Conservation (phyloP, 2,329 filamentous ascomycete genomes). For the Pezicula carpinea region DNA sequence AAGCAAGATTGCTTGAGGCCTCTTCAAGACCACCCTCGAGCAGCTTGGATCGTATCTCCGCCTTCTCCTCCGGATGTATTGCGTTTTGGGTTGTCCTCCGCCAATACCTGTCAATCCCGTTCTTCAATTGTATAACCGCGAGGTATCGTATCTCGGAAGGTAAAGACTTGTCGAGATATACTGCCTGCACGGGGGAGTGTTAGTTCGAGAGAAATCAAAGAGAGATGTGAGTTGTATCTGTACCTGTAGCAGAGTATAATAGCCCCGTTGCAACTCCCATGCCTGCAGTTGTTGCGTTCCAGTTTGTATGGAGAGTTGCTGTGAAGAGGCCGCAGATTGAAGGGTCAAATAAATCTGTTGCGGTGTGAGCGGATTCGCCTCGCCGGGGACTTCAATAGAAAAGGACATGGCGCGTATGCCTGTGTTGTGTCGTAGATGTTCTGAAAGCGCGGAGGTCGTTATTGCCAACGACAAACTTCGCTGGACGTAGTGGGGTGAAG, state of each 20-base stretch:
- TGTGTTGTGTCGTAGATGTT: neutral
- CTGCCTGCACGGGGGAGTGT: constrained; percentile 48
- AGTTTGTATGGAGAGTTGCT: constrained; percentile 60
- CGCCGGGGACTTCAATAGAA: constrained; percentile 73
- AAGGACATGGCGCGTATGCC: constrained; percentile 52
- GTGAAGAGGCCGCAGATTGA: constrained; percentile 56
- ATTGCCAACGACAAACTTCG: too few species aligned
- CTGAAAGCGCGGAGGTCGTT: too few species aligned
- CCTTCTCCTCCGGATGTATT: constrained; percentile 70
- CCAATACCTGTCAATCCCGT: constrained; percentile 95
- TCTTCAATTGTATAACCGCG: constrained; percentile 90
- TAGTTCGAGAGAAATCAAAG: neutral
- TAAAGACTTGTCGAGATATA: constrained; percentile 75
- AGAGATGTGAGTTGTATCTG: constrained; percentile 3
- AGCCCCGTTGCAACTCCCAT: constrained; percentile 65
- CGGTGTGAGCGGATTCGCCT: constrained; percentile 66
- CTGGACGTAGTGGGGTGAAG: too few species aligned
- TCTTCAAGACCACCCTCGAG: constrained; percentile 76
- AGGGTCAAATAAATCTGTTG: constrained; percentile 62
- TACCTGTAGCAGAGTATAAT: constrained; percentile 67
- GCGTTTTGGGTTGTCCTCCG: constrained; percentile 60
- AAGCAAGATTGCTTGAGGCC: constrained; percentile 66
- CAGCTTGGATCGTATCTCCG: constrained; percentile 67
- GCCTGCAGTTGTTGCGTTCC: constrained; percentile 63
- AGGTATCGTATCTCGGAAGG: constrained; percentile 79